Percentiles rank a stretch among this genome's conserved stretches.
Conservation (phyloP, 192 early-diverging fungal species). For the Chytriomyces hyalinus region DNA sequence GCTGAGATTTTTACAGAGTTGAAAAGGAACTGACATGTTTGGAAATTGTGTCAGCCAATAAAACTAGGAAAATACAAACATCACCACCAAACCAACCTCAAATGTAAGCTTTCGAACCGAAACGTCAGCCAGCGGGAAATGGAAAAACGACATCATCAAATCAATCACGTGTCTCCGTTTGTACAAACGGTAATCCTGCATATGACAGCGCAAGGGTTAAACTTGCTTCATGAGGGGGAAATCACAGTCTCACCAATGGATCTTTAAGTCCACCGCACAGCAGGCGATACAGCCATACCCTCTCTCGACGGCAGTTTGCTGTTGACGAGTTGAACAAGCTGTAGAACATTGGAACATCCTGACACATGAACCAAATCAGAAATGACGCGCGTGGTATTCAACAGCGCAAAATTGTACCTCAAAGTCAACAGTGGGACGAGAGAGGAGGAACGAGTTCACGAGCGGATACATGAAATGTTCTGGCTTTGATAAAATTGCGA, state of each 20-base stretch:
- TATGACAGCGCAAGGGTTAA: neutral
- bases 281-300: constrained; percentile 75
- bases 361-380: constrained; percentile 11
- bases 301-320: constrained; percentile 66
- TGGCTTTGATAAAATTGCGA: constrained; percentile 68
- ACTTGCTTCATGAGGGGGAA: neutral
- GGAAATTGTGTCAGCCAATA: constrained; percentile 9
- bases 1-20: constrained; percentile 59
- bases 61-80: neutral
- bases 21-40: constrained; percentile 54
- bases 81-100: constrained; percentile 11
- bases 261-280: constrained; percentile 65
- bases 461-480: constrained; percentile 77
- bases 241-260: constrained; percentile 43
- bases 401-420: constrained; percentile 47
- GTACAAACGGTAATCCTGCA: constrained; percentile 70
- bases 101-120: constrained; percentile 39
- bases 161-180: constrained; percentile 74
- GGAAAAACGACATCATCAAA: constrained; percentile 70
- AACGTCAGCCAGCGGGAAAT: constrained; percentile 69
- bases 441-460: constrained; percentile 76
- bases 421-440: constrained; percentile 73
- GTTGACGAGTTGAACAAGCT: constrained; percentile 74
- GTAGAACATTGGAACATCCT: constrained; percentile 87
- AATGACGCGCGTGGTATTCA: neutral